Percentiles rank a stretch among this genome's conserved stretches.
phyloP scores from a whole-genome alignment of 345 rosid species.

The Atalantia buxifolia region DNA sequence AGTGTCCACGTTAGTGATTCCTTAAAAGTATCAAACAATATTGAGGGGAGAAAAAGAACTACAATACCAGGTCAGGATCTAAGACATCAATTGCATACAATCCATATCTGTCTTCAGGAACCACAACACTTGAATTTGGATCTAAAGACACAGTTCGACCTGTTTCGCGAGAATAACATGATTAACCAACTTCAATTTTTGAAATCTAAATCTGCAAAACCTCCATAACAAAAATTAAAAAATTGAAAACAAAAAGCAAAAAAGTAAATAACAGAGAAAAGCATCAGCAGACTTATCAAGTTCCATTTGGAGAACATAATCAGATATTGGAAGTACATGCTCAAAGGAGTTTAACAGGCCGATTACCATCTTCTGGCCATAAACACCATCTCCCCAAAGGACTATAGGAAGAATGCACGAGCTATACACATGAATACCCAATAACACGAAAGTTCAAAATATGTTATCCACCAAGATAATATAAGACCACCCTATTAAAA shows the following conservation, averaged over 20 bases:
- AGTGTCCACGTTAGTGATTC: background rate
- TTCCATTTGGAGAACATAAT: background rate
- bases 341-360: background rate
- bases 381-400: background rate
- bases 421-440: background rate
- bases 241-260: background rate
- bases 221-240: background rate
- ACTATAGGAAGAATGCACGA: background rate
- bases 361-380: background rate
- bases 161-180: constrained; percentile 28
- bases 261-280: background rate
- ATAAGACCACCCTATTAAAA: background rate
- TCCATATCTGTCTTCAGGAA: constrained; percentile 93
- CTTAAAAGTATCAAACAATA: background rate
- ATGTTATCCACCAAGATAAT: background rate
- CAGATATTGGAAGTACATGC: background rate
- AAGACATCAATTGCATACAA: constrained; percentile 76
- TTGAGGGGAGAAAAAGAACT: background rate
- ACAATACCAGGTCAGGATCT: constrained; percentile 92
- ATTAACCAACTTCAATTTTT: background rate
- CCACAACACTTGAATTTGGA: constrained; percentile 54
- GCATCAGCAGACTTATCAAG: background rate
- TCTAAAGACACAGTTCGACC: constrained; percentile 75
- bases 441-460: background rate
- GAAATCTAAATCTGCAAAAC: background rate